Evolutionary conservation across 352 stramenopile genomes (phyloP).

Genomic region (Phytopythium vexans): DNA sequence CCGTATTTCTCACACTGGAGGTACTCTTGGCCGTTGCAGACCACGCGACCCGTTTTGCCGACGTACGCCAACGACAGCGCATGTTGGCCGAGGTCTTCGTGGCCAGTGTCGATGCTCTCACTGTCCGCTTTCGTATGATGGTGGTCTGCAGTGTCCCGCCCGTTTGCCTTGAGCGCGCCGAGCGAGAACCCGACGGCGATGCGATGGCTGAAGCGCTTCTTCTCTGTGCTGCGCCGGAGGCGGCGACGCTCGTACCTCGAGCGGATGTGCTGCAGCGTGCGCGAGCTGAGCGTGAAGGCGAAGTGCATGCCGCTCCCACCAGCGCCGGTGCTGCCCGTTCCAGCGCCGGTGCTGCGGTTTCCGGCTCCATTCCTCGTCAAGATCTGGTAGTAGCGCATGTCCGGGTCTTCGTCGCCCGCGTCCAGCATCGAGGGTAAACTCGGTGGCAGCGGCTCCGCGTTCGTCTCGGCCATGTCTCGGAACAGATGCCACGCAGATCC

Average conservation of each 20-base stretch:
- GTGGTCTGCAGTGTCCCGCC: constrained; percentile 8
- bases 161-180: constrained; percentile 6
- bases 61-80: constrained; percentile 48
- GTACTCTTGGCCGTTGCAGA: constrained; percentile 43
- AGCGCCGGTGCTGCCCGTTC: not conserved
- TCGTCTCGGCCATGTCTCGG: constrained; percentile 1
- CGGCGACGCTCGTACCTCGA: constrained; percentile 35
- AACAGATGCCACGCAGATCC: not conserved
- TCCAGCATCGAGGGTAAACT: constrained; percentile 3
- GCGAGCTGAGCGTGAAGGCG: constrained; percentile 41
- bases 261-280: constrained; percentile 37
- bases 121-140: constrained; percentile 2
- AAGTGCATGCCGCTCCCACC: constrained; percentile 22
- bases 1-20: constrained; percentile 52
- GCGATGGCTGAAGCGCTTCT: constrained; percentile 39
- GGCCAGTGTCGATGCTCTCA: constrained; percentile 11
- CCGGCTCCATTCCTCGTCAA: constrained; percentile 1
- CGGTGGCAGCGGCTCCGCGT: not conserved
- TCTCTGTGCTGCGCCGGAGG: constrained; percentile 22
- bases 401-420: constrained; percentile 1
- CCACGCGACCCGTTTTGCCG: constrained; percentile 47
- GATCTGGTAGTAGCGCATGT: constrained; percentile 6
- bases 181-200: constrained; percentile 49
- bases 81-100: constrained; percentile 37
- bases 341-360: not conserved